phyloP scores from a whole-genome alignment of 2,329 filamentous ascomycete species.

The Monilinia aucupariae region DNA sequence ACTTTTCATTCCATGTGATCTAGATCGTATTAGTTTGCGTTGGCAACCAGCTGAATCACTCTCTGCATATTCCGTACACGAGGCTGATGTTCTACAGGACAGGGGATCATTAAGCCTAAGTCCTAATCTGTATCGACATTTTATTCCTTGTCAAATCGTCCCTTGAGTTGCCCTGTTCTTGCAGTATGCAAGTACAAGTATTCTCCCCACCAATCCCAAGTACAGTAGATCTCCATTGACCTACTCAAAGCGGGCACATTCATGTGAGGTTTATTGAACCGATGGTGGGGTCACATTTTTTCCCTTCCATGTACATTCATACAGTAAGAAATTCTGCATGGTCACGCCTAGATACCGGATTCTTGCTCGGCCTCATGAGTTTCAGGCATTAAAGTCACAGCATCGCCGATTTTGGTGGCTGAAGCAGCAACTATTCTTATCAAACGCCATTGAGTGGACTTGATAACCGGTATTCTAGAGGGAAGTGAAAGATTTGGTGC shows the following conservation, averaged over 20 bases:
- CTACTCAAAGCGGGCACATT: conserved; percentile 11
- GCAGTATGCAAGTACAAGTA: conserved; percentile 20
- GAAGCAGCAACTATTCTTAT: conserved; percentile 17
- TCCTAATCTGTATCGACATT: conserved; percentile 13
- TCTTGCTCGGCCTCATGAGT: conserved; percentile 16
- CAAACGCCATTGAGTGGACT: not conserved
- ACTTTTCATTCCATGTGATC: not conserved
- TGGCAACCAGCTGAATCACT: conserved; percentile 16
- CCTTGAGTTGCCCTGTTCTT: conserved; percentile 6
- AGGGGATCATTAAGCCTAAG: conserved; percentile 8
- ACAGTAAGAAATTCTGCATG: conserved; percentile 13
- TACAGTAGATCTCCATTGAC: not conserved
- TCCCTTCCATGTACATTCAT: conserved; percentile 8
- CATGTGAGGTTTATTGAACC: conserved; percentile 12
- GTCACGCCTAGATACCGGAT: not conserved
- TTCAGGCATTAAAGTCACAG: conserved; percentile 15
- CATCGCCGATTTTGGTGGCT: conserved; percentile 16
- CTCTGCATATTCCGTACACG: not conserved
- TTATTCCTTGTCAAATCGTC: not conserved
- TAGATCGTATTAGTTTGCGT: not conserved
- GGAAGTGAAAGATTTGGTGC: not conserved
- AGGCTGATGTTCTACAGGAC: conserved; percentile 15
- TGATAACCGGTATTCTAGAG: not conserved
- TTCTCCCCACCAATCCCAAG: conserved; percentile 11
- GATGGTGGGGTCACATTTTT: not conserved